A percentile compares a stretch with the other conserved stretches of the same genome.
Conservation (phyloP, 331 rosid species). For the Rosa hybrid region DNA sequence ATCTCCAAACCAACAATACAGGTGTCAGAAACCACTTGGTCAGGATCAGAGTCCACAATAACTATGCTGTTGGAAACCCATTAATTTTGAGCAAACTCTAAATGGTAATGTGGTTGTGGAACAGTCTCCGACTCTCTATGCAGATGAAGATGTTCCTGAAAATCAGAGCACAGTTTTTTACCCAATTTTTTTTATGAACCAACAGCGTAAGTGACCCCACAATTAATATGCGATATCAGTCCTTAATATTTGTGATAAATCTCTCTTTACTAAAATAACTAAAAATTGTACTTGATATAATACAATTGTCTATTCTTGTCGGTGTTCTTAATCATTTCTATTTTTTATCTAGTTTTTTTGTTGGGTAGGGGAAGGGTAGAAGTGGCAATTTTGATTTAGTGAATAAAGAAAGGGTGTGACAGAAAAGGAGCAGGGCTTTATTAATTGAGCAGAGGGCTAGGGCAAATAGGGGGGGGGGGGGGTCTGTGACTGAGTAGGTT, state of each 20-base stretch:
- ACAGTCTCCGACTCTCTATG: not conserved
- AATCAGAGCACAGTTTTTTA: not conserved
- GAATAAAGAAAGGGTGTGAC: conserved; percentile 30
- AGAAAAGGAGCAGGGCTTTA: conserved; percentile 28
- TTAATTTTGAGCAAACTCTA: not conserved
- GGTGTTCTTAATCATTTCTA: too few relatives aligned
- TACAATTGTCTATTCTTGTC: too few relatives aligned
- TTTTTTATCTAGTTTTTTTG: not conserved
- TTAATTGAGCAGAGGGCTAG: conserved; percentile 30
- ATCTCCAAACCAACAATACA: not conserved
- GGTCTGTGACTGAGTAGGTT: not conserved
- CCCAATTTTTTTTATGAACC: too few relatives aligned
- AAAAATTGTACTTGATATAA: too few relatives aligned
- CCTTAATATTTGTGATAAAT: too few relatives aligned
- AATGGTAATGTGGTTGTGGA: not conserved
- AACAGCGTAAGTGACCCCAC: too few relatives aligned
- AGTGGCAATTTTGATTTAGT: not conserved
- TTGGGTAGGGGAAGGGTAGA: conserved; percentile 13
- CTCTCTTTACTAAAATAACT: too few relatives aligned
- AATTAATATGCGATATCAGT: too few relatives aligned
- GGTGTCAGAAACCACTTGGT: not conserved
- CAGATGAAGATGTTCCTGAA: not conserved
- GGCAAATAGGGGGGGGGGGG: not conserved
- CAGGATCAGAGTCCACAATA: not conserved
- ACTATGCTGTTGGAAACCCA: not conserved